A percentile compares a stretch with the other conserved stretches of the same genome.
These are phyloP conservation scores for Diaporthe nobilis DNA, from an alignment of 2,329 filamentous ascomycete genomes.

Conservation along the genomic window DNA sequence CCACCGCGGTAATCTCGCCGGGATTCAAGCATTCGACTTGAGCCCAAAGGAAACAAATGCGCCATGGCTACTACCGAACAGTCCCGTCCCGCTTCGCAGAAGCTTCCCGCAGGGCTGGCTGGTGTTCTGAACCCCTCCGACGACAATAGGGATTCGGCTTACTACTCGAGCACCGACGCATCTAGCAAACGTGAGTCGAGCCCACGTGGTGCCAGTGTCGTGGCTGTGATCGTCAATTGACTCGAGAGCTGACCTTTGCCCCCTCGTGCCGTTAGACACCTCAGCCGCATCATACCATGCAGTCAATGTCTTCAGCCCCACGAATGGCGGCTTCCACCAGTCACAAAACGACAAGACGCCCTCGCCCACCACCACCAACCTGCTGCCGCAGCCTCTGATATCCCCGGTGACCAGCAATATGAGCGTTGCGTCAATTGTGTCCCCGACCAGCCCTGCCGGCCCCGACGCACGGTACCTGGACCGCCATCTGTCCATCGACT, in stretches of 20 bases:
- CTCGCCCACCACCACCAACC: constrained; percentile 68
- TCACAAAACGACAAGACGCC: constrained; percentile 73
- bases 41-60: constrained; percentile 14
- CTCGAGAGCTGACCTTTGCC: constrained; percentile 32
- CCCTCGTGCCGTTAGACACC: constrained; percentile 53
- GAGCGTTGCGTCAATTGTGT: constrained; percentile 77
- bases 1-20: neutral
- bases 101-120: constrained; percentile 63
- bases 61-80: constrained; percentile 56
- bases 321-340: constrained; percentile 63
- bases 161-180: constrained; percentile 64
- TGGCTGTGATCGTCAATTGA: constrained; percentile 15
- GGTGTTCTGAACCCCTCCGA: constrained; percentile 67
- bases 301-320: constrained; percentile 56
- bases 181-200: constrained; percentile 65
- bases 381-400: constrained; percentile 65
- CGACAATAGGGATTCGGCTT: constrained; percentile 66
- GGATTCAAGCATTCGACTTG: constrained; percentile 24
- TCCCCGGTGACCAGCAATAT: constrained; percentile 72
- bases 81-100: constrained; percentile 56
- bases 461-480: constrained; percentile 60
- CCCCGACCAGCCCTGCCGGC: constrained; percentile 66
- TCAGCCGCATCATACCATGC: constrained; percentile 61
- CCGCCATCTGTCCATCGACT: constrained; percentile 58
- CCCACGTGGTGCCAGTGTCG: neutral